A percentile compares a stretch with the other conserved stretches of the same genome.
phyloP scores from a whole-genome alignment of 2,329 filamentous ascomycete genomes.

The Kalmusia sp. region DNA sequence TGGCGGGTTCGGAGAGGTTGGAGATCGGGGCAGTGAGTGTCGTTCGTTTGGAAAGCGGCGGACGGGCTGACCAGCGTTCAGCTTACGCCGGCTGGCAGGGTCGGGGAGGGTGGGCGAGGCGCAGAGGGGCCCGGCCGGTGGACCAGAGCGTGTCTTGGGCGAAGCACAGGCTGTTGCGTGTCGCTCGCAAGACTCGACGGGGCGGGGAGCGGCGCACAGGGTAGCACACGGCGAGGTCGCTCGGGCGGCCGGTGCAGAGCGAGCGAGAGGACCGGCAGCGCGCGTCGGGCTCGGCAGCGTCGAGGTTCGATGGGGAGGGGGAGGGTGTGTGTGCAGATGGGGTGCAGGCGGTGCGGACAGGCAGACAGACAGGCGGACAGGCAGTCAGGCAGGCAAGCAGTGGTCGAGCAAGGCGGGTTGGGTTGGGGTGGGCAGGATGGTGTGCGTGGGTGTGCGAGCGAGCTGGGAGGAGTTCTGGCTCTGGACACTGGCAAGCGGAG shows the following conservation, averaged over 20 bases:
- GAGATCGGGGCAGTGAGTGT: neutral
- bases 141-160: slow-evolving; percentile 16
- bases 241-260: neutral
- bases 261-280: too few relatives aligned
- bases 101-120: neutral
- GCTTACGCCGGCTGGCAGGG: slow-evolving; percentile 12
- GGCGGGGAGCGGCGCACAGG: slow-evolving; percentile 13
- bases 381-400: too few relatives aligned
- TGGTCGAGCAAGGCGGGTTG: too few relatives aligned
- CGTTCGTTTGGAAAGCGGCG: slow-evolving; percentile 7
- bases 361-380: too few relatives aligned
- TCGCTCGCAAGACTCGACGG: slow-evolving; percentile 23
- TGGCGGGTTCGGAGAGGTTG: slow-evolving; percentile 3
- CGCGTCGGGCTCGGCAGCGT: too few relatives aligned
- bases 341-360: too few relatives aligned
- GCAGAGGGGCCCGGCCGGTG: neutral
- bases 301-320: too few relatives aligned
- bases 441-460: neutral
- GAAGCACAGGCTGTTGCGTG: slow-evolving; percentile 31
- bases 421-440: too few relatives aligned
- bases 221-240: slow-evolving; percentile 7
- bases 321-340: too few relatives aligned
- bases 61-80: slow-evolving; percentile 4
- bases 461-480: neutral
- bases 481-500: neutral